A percentile compares a stretch with the other conserved stretches of the same genome.
These are phyloP conservation scores for Misopates orontium DNA, from an alignment of 257 asterid species.

Conservation along the genomic window DNA sequence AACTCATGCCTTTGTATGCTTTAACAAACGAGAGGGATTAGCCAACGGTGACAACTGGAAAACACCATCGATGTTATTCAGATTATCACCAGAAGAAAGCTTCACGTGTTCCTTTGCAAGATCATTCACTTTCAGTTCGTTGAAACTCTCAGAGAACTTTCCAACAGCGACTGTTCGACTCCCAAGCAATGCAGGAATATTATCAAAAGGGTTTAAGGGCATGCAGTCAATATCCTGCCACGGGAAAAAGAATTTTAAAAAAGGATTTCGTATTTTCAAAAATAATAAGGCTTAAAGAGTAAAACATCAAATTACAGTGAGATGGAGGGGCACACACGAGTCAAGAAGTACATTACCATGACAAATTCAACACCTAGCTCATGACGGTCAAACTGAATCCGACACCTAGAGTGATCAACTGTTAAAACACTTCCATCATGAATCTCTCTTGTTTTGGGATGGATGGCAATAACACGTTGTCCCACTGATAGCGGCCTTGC, in stretches of 20 bases:
- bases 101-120: slow-evolving; percentile 50
- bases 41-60: slow-evolving; percentile 53
- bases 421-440: slow-evolving; percentile 90
- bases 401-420: slow-evolving; percentile 81
- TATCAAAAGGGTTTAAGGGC: slow-evolving; percentile 78
- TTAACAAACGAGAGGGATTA: slow-evolving; percentile 39
- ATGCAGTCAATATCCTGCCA: slow-evolving; percentile 89
- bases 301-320: slow-evolving; percentile 17
- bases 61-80: slow-evolving; percentile 47
- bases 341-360: slow-evolving; percentile 51
- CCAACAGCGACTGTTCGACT: slow-evolving; percentile 47
- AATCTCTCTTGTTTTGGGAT: slow-evolving; percentile 89
- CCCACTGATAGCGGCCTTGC: slow-evolving; percentile 92
- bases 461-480: slow-evolving; percentile 91
- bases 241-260: neutral
- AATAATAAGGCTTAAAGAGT: neutral
- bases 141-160: slow-evolving; percentile 56
- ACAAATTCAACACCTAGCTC: slow-evolving; percentile 95
- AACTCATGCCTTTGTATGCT: slow-evolving; percentile 59
- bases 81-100: slow-evolving; percentile 42
- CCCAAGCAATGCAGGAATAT: slow-evolving; percentile 61
- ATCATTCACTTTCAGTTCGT: slow-evolving; percentile 55
- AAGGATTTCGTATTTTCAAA: no score
- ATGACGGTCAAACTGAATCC: slow-evolving; percentile 86
- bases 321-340: neutral